phyloP scores from a whole-genome alignment of 2,329 filamentous ascomycete genomes.

The Xylariaceae sp. region DNA sequence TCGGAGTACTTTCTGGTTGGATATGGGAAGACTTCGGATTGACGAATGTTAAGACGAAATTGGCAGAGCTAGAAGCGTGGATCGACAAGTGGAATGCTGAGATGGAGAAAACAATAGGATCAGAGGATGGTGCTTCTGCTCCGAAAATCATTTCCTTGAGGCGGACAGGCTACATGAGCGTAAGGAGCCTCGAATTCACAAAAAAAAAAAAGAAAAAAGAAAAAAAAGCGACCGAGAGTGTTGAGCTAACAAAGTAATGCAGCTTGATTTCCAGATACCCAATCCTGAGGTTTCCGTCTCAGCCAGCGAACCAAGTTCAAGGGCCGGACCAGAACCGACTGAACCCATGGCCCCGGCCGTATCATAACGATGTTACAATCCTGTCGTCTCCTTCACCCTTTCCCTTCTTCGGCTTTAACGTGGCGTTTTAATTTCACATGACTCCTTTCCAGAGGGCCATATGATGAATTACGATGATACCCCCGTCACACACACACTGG shows the following conservation, averaged over 20 bases:
- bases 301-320: constrained; percentile 41
- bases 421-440: constrained; percentile 8
- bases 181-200: constrained; percentile 36
- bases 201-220: too few relatives aligned
- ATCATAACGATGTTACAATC: constrained; percentile 4
- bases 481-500: constrained; percentile 1
- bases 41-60: constrained; percentile 65
- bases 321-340: constrained; percentile 24
- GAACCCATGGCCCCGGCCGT: constrained; percentile 5
- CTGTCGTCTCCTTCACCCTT: neutral
- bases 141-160: constrained; percentile 74
- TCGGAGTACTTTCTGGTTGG: constrained; percentile 86
- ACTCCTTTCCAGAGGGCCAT: constrained; percentile 4
- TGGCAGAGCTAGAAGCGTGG: constrained; percentile 69
- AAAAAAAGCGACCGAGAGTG: neutral
- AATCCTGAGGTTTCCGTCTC: constrained; percentile 64
- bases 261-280: constrained; percentile 77
- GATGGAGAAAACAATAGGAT: constrained; percentile 51
- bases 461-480: constrained; percentile 20
- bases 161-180: constrained; percentile 81
- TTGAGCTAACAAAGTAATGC: constrained; percentile 22
- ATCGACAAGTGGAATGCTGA: constrained; percentile 81
- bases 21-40: constrained; percentile 87
- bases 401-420: neutral
- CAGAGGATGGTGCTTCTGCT: constrained; percentile 45